Percentiles rank a stretch among this genome's conserved stretches.
phyloP scores from a whole-genome alignment of 106 monocot genomes.

The Gastrodia elata region DNA sequence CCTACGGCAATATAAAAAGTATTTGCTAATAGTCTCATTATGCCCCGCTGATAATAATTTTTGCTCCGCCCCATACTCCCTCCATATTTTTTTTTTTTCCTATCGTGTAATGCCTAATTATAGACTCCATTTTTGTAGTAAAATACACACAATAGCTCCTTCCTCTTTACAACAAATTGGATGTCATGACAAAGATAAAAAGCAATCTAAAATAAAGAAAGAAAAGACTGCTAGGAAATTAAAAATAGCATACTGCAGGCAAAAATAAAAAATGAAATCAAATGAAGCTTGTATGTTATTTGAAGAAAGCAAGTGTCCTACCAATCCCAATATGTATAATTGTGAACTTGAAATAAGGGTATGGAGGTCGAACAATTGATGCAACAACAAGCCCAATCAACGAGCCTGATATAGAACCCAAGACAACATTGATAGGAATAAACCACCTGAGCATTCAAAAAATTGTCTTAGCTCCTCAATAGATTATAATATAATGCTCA shows the following conservation, averaged over 20 bases:
- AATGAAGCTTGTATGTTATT: not conserved
- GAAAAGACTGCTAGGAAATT: not conserved
- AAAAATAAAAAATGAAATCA: not conserved
- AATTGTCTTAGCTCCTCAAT: not conserved
- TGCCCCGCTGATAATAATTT: too few species aligned
- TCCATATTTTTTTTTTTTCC: too few species aligned
- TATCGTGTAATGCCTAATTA: too few species aligned
- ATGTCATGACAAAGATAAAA: too few species aligned
- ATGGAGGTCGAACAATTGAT: conserved; percentile 62
- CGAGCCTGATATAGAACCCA: conserved; percentile 65
- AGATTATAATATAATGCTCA: not conserved
- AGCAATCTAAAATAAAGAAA: not conserved
- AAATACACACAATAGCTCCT: too few species aligned
- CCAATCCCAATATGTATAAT: conserved; percentile 91
- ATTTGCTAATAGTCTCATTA: too few species aligned
- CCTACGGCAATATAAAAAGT: too few species aligned
- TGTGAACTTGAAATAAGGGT: conserved; percentile 95
- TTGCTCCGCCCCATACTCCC: too few species aligned
- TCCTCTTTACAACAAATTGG: too few species aligned
- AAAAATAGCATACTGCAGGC: not conserved
- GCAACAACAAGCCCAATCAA: conserved; percentile 81
- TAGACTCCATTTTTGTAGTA: too few species aligned
- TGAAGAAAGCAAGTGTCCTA: conserved; percentile 18
- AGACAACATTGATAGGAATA: conserved; percentile 77
- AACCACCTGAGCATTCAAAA: conserved; percentile 78